phyloP scores from a whole-genome alignment of 1,284 basidiomycete species.

The Pascua guehoae region DNA sequence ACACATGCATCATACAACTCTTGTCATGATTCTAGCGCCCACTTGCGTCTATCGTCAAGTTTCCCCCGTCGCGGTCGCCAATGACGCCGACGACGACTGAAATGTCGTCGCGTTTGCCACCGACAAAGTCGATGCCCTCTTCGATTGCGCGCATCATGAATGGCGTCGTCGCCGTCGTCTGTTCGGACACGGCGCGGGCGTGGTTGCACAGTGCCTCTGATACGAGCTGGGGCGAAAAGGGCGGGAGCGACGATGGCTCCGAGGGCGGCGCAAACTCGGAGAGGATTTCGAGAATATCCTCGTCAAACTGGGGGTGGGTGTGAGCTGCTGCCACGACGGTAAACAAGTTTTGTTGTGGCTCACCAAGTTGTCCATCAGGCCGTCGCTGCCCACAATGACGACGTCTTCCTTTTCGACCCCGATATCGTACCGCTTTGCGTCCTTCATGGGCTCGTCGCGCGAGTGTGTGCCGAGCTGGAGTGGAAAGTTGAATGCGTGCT shows the following conservation, averaged over 20 bases:
- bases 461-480: slow-evolving; percentile 71
- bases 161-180: slow-evolving; percentile 53
- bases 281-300: slow-evolving; percentile 88
- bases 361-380: slow-evolving; percentile 80
- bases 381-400: slow-evolving; percentile 83
- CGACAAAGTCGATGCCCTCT: slow-evolving; percentile 54
- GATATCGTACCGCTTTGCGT: slow-evolving; percentile 70
- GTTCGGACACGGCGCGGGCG: slow-evolving; percentile 54
- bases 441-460: slow-evolving; percentile 62
- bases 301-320: slow-evolving; percentile 65
- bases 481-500: slow-evolving; percentile 92
- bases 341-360: slow-evolving; percentile 10
- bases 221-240: slow-evolving; percentile 54
- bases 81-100: slow-evolving; percentile 47
- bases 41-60: slow-evolving; percentile 13
- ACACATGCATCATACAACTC: slow-evolving; percentile 20
- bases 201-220: slow-evolving; percentile 54
- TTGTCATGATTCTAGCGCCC: not conserved
- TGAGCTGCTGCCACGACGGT: not conserved
- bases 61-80: slow-evolving; percentile 29
- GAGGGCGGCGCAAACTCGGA: slow-evolving; percentile 57
- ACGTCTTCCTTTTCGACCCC: slow-evolving; percentile 82
- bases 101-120: slow-evolving; percentile 49
- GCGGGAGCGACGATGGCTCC: slow-evolving; percentile 25
- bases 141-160: slow-evolving; percentile 57